Conservation (phyloP, 441 rosid genomes). For the Adansonia gregorii region DNA sequence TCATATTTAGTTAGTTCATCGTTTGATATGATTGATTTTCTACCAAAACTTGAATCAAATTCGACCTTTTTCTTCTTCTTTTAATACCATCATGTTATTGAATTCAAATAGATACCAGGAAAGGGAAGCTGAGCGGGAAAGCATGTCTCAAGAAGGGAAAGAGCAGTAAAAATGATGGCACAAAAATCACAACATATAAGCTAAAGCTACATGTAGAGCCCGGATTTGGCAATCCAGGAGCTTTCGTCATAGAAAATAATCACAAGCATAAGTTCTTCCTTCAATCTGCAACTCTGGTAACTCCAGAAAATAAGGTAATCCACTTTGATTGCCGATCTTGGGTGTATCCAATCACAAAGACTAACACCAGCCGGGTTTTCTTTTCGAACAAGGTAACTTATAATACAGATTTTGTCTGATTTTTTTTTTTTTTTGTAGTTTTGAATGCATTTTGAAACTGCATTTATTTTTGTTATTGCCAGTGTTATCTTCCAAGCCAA, state of each 20-base stretch:
- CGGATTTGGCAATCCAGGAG: slow-evolving; percentile 65
- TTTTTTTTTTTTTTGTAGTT: not conserved
- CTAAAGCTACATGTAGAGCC: slow-evolving; percentile 44
- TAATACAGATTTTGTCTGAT: not conserved
- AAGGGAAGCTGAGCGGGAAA: slow-evolving; percentile 55
- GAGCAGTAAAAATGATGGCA: slow-evolving; percentile 42
- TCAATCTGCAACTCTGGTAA: slow-evolving; percentile 45
- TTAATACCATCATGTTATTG: not conserved
- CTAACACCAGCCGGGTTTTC: slow-evolving; percentile 51
- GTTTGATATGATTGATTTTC: not conserved
- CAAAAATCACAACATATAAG: slow-evolving; percentile 41
- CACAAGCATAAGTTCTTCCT: slow-evolving; percentile 63
- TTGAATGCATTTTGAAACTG: slow-evolving; percentile 1
- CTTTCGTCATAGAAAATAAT: slow-evolving; percentile 46
- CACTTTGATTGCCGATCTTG: slow-evolving; percentile 71
- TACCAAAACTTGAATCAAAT: not conserved
- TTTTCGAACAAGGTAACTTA: slow-evolving; percentile 57
- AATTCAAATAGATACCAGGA: slow-evolving; percentile 46
- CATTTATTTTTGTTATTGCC: slow-evolving; percentile 6
- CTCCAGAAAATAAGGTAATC: slow-evolving; percentile 35
- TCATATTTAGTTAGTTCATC: not conserved
- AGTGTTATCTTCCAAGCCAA: slow-evolving; percentile 62
- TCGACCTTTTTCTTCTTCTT: slow-evolving; percentile 23
- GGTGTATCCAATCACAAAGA: slow-evolving; percentile 58
- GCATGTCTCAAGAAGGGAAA: slow-evolving; percentile 50